Base-by-base conservation (phyloP, 306 rosid genomes). In the Ammopiptanthus mongolicus region DNA sequence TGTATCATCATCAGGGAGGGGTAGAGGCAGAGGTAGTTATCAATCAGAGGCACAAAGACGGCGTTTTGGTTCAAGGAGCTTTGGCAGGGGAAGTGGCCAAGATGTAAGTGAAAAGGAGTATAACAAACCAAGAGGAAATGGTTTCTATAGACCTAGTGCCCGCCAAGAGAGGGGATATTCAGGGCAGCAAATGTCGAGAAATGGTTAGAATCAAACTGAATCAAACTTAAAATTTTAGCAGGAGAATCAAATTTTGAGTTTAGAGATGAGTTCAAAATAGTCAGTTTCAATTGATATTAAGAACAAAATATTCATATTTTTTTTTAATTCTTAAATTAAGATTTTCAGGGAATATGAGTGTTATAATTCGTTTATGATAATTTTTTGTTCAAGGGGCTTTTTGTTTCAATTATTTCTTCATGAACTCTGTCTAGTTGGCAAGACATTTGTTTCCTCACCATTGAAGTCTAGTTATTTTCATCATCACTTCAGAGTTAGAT, bases 11-110 rank as follows among this genome's bases (percentile, higher is more conserved):
- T 56, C 86, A 91, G 96, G 93, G 71, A 85, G 96, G 85, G 93
- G 96, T 66, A 88, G 91, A 82, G 93, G 91, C 67, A 87, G 90
- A 81, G 83, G 76, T 28, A 65, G 80, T 83, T 87, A 87, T 76
- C 93, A 88, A 58, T 15, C 76, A 69, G 93, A 91, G 17, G 76
- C 83, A 34, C 82, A 78, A 7, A 80, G 82, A 70, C 87, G 85
- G 11, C 93, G 87, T 70, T 88, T 80, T 59, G 76, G 66, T 52
- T 47, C 88, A 65, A 86, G 86, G 52, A 56, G 69, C 78, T 80
- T 61, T 81, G 84, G 80, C 18, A 85, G 85, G 73, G 87, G 78
- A 79, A 84, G 70, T 42, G 80, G 86, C 29, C 75, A 79, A 58
- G 89, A 84, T 12, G 87, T 90, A 47, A 76, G 83, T 10, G 96